Evolutionary conservation across 345 rosid genomes (phyloP), one percentile per base, ranked within the genome.

Genomic region (Acer yangbiense): DNA sequence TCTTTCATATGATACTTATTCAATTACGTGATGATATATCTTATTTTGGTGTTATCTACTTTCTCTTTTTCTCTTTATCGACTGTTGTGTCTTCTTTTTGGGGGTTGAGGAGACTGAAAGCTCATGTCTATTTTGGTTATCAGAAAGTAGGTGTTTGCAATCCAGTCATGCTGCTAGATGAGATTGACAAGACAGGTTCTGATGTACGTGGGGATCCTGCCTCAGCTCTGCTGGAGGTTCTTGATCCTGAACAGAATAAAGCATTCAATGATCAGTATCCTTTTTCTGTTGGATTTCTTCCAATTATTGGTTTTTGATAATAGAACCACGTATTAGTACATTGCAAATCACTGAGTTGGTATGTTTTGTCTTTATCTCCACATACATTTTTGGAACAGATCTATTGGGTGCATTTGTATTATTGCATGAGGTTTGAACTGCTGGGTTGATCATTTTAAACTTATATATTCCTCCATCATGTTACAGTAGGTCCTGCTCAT

Each of bases 151-250:
- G 94, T 71, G 98, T 96, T 77, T 90, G 95, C 88, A 96, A 96
- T 83, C 99, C 99, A 60, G 97, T 96, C 79, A 91, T 96, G 97
- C 85, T 96, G 69, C 86, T 94, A 80, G 98, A 96, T 85, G 99
- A 96, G 88, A 89, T 96, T 83, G 99, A 96, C 91, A 96, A 96
- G 86, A 94, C 99, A 2, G 97, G 99, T 73, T 96, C 98, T 52
- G 98, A 96, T 86, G 90, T 91, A 21, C 95, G 98, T 65, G 99
- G 99, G 61, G 99, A 96, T 88, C 98, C 99, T 58, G 98, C 99
- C 78, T 92, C 98, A 8, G 99, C 99, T 82, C 88, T 96, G 76
- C 88, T 96, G 80, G 99, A 96, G 89, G 99, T 96, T 86, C 97
- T 96, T 89, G 99, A 96, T 81, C 95, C 97, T 27, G 98, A 96